A percentile compares a stretch with the other conserved stretches of the same genome.
phyloP scores from a whole-genome alignment of 2,329 filamentous ascomycete species.

The Davidsoniella neocaledoniae region DNA sequence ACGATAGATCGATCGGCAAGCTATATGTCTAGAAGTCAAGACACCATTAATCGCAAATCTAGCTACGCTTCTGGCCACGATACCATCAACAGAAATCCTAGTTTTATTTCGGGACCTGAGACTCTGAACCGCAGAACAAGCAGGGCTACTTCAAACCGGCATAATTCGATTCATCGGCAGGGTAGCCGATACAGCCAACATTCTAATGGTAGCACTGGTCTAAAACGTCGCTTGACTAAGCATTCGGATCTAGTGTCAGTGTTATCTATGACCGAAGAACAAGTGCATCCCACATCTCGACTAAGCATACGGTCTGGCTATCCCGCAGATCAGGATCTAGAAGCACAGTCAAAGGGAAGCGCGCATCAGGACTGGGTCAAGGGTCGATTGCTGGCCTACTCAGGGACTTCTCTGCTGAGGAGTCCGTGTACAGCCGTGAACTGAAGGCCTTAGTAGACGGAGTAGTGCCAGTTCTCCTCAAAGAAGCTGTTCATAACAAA shows the following conservation, averaged over 20 bases:
- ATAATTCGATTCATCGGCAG: conserved; percentile 1
- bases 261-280: conserved; percentile 53
- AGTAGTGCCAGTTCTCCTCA: conserved; percentile 81
- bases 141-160: not conserved
- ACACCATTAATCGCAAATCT: conserved; percentile 1
- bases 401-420: conserved; percentile 65
- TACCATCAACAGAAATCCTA: conserved; percentile 6
- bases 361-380: not conserved
- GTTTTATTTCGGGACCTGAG: conserved; percentile 2
- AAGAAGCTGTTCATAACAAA: conserved; percentile 59
- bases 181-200: conserved; percentile 8
- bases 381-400: conserved; percentile 60
- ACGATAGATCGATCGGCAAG: conserved; percentile 6
- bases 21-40: not conserved
- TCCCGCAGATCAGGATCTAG: conserved; percentile 6
- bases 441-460: conserved; percentile 86
- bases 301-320: conserved; percentile 2
- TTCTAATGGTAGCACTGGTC: conserved; percentile 18
- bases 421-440: conserved; percentile 76
- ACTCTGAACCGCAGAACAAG: conserved; percentile 1
- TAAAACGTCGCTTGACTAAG: conserved; percentile 67
- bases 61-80: conserved; percentile 4
- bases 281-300: conserved; percentile 44
- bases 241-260: conserved; percentile 92
- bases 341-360: conserved; percentile 2